Evolutionary conservation across 2,329 filamentous ascomycete genomes (phyloP).

Genomic region (Fusarium sambucinum): DNA sequence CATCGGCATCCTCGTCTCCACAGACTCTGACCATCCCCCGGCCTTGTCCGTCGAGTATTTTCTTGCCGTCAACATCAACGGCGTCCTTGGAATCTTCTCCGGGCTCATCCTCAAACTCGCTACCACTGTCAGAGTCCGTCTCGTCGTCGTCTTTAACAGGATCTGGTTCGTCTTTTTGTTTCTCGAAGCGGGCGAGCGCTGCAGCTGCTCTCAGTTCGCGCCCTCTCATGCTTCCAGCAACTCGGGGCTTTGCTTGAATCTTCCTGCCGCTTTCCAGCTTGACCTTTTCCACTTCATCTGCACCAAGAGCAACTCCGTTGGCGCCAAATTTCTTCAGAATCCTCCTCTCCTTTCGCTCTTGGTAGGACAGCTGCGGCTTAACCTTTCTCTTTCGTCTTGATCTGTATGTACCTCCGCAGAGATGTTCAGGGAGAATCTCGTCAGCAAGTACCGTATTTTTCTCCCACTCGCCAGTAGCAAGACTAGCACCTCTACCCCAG

Average conservation of each 20-base stretch:
- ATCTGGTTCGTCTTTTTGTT: conserved; percentile 62
- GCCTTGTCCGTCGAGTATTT: conserved; percentile 74
- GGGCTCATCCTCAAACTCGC: conserved; percentile 62
- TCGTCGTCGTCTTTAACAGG: conserved; percentile 51
- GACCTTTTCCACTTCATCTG: conserved; percentile 73
- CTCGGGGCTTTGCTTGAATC: conserved; percentile 74
- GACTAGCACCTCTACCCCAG: conserved; percentile 78
- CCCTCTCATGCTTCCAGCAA: conserved; percentile 79
- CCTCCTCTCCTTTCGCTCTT: conserved; percentile 77
- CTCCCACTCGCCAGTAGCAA: conserved; percentile 72
- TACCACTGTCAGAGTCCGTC: conserved; percentile 60
- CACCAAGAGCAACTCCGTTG: conserved; percentile 76
- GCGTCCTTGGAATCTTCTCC: conserved; percentile 64
- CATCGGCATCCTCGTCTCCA: conserved; percentile 72
- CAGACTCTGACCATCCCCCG: conserved; percentile 79
- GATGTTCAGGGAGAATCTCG: conserved; percentile 74
- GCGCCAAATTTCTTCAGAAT: conserved; percentile 82
- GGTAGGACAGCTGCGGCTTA: conserved; percentile 70
- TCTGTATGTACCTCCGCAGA: conserved; percentile 85
- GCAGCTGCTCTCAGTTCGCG: conserved; percentile 82
- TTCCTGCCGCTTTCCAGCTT: conserved; percentile 76
- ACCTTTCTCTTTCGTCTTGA: conserved; percentile 68
- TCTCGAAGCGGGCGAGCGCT: conserved; percentile 78
- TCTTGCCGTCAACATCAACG: conserved; percentile 73
- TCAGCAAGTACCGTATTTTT: conserved; percentile 63